Percentiles rank a stretch among this genome's conserved stretches.
Evolutionary conservation across 805 yeast genomes (phyloP).

Genomic region (Cyberlindnera lachancei): DNA sequence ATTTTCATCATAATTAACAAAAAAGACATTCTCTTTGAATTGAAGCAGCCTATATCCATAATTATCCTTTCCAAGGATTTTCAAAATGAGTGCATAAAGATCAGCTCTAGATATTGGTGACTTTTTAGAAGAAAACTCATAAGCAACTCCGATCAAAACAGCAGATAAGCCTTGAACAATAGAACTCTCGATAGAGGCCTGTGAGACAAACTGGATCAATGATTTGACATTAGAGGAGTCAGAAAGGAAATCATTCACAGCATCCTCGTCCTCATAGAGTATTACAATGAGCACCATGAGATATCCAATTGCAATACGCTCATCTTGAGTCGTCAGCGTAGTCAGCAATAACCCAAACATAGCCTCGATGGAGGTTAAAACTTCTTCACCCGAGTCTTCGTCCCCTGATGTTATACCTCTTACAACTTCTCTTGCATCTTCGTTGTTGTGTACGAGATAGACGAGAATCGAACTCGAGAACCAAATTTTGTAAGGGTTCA

Average conservation of each 20-base stretch:
- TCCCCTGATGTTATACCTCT: constrained; percentile 50
- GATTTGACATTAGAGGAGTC: constrained; percentile 64
- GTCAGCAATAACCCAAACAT: constrained; percentile 67
- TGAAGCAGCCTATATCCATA: constrained; percentile 67
- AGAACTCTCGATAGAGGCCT: constrained; percentile 40
- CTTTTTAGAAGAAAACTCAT: constrained; percentile 66
- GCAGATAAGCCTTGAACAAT: constrained; percentile 69
- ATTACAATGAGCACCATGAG: constrained; percentile 66
- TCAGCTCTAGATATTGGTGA: constrained; percentile 52
- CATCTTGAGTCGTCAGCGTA: constrained; percentile 54
- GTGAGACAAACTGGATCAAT: constrained; percentile 56
- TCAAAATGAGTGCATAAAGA: constrained; percentile 53
- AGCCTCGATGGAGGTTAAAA: constrained; percentile 63
- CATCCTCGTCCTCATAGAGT: constrained; percentile 69
- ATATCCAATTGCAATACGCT: constrained; percentile 72
- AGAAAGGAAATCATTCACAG: constrained; percentile 66
- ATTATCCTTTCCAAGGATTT: constrained; percentile 74
- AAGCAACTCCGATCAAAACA: constrained; percentile 64
- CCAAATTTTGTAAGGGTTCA: constrained; percentile 87
- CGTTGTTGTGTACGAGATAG: constrained; percentile 49
- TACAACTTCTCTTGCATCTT: constrained; percentile 41
- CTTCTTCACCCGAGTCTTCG: constrained; percentile 59
- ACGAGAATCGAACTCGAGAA: constrained; percentile 66
- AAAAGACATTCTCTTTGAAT: constrained; percentile 51
- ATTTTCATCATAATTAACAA: constrained; percentile 50